Conservation (phyloP, 805 yeast species). For the Metschnikowia proteae region DNA sequence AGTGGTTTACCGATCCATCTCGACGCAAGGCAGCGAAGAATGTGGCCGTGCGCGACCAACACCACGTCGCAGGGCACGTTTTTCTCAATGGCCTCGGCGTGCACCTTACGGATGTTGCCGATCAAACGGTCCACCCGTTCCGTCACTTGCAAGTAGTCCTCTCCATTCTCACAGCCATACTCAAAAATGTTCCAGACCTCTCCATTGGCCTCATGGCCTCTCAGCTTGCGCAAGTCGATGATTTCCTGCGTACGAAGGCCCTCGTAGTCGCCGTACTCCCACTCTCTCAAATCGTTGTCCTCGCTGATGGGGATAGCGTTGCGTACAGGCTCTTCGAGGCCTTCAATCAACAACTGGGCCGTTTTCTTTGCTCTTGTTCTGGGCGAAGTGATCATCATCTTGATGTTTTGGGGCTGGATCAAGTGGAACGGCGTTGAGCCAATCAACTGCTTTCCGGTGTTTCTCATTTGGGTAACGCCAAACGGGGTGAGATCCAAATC, state of each 20-base stretch:
- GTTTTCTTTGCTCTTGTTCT: conserved; percentile 77
- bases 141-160: conserved; percentile 60
- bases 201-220: conserved; percentile 50
- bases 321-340: conserved; percentile 41
- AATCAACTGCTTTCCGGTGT: conserved; percentile 69
- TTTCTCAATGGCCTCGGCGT: conserved; percentile 47
- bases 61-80: conserved; percentile 65
- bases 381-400: conserved; percentile 74
- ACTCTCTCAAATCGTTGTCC: conserved; percentile 77
- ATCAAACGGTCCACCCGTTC: conserved; percentile 70
- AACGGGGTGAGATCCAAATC: conserved; percentile 74
- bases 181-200: conserved; percentile 77
- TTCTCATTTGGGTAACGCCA: conserved; percentile 73
- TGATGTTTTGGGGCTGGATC: conserved; percentile 60
- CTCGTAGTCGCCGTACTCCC: conserved; percentile 97
- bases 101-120: conserved; percentile 57
- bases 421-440: conserved; percentile 49
- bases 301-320: conserved; percentile 39
- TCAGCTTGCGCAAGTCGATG: conserved; percentile 49
- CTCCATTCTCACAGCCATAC: conserved; percentile 94
- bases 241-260: conserved; percentile 73
- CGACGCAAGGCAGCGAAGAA: conserved; percentile 82
- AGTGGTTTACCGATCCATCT: conserved; percentile 74
- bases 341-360: conserved; percentile 55
- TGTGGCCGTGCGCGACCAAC: conserved; percentile 92